These are phyloP conservation scores for Hanseniaspora hatyaiensis DNA, from an alignment of 805 yeast genomes.

Conservation along the genomic window DNA sequence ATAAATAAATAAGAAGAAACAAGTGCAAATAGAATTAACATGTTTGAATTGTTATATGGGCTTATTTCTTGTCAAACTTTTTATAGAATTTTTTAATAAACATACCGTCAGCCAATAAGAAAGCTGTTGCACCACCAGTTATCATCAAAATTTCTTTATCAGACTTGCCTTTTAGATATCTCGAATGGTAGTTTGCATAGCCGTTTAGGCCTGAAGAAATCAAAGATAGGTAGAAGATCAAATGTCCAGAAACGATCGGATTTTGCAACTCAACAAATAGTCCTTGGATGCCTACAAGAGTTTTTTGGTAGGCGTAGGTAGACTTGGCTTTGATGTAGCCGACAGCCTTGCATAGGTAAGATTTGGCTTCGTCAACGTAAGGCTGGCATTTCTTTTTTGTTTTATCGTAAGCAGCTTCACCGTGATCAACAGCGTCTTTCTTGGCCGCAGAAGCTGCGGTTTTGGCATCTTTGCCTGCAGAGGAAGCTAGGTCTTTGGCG, in stretches of 20 bases:
- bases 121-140: slow-evolving; percentile 43
- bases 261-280: slow-evolving; percentile 39
- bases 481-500: slow-evolving; percentile 12
- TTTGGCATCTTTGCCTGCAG: slow-evolving; percentile 3
- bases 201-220: slow-evolving; percentile 39
- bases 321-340: background rate
- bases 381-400: slow-evolving; percentile 22
- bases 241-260: slow-evolving; percentile 50
- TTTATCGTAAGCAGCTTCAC: slow-evolving; percentile 25
- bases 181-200: slow-evolving; percentile 40
- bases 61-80: slow-evolving; percentile 38
- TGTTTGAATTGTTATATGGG: too few relatives aligned
- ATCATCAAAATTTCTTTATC: slow-evolving; percentile 40
- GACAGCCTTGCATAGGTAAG: background rate
- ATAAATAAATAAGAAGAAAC: background rate
- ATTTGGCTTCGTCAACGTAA: slow-evolving; percentile 25
- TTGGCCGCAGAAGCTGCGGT: slow-evolving; percentile 10
- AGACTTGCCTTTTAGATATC: slow-evolving; percentile 34
- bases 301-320: slow-evolving; percentile 9
- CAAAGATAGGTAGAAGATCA: slow-evolving; percentile 39
- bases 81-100: slow-evolving; percentile 45
- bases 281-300: slow-evolving; percentile 10
- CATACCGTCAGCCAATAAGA: slow-evolving; percentile 43
- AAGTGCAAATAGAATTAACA: too few relatives aligned
- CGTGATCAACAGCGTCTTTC: slow-evolving; percentile 18